phyloP scores from a whole-genome alignment of 495 filamentous ascomycete species.

The Xylaria bambusicola region DNA sequence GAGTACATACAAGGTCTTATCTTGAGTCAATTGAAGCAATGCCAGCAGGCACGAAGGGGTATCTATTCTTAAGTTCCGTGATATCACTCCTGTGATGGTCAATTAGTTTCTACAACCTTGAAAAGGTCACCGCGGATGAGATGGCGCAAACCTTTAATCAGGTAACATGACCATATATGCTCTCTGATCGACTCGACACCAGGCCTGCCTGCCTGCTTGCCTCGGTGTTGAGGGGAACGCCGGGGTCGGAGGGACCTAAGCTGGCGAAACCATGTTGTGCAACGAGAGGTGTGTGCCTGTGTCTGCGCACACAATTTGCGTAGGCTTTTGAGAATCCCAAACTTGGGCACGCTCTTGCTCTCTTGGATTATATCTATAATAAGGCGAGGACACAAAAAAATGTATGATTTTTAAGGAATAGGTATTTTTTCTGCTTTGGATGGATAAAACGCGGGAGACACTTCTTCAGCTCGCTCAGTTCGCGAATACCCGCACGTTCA shows the following conservation, averaged over 20 bases:
- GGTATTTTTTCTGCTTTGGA: neutral
- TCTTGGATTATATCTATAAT: neutral
- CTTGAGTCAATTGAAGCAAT: conserved; percentile 22
- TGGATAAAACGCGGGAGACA: too few species aligned
- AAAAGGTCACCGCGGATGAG: conserved; percentile 25
- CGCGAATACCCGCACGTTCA: conserved; percentile 63
- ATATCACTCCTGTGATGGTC: conserved; percentile 19
- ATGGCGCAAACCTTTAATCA: conserved; percentile 30
- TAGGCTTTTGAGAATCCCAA: neutral
- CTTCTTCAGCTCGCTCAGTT: conserved; percentile 47
- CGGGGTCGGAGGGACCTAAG: too few species aligned
- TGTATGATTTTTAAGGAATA: neutral
- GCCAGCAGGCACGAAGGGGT: conserved; percentile 28
- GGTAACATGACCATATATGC: conserved; percentile 24
- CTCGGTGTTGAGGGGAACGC: too few species aligned
- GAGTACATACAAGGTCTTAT: conserved; percentile 11
- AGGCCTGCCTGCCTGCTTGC: neutral
- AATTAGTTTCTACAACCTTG: conserved; percentile 18
- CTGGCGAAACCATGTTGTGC: too few species aligned
- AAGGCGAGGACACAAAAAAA: neutral
- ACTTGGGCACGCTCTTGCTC: neutral
- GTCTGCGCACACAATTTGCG: neutral
- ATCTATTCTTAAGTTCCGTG: conserved; percentile 31
- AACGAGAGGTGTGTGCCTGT: neutral
- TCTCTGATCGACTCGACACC: conserved; percentile 17